These are phyloP conservation scores for Tetraselmis striata DNA, from an alignment of 139 green algal genomes.

Conservation along the genomic window DNA sequence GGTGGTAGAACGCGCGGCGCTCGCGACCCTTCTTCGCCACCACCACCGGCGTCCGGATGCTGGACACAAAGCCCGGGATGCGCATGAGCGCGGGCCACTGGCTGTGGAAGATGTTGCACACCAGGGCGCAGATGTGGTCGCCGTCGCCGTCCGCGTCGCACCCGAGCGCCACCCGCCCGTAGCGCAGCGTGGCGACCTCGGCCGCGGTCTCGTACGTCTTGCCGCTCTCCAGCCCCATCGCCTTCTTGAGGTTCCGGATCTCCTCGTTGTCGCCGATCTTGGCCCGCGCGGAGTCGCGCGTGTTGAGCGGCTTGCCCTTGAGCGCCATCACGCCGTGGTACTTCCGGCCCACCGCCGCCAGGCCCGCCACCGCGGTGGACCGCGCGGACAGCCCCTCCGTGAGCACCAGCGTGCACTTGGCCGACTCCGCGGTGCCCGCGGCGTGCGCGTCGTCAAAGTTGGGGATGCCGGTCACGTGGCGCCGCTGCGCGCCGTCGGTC, in stretches of 20 bases:
- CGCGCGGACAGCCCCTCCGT: constrained; percentile 62
- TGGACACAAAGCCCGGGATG: constrained; percentile 12
- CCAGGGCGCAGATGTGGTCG: constrained; percentile 24
- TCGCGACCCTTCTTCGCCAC: neutral
- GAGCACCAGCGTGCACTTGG: constrained; percentile 59
- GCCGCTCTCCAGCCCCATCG: constrained; percentile 52
- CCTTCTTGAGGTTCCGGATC: constrained; percentile 58
- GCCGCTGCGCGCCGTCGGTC: constrained; percentile 44
- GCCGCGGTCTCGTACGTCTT: constrained; percentile 4
- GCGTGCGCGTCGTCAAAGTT: constrained; percentile 66
- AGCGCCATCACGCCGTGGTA: constrained; percentile 57
- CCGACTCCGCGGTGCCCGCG: constrained; percentile 34
- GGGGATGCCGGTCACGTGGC: constrained; percentile 28
- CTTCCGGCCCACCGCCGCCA: constrained; percentile 49
- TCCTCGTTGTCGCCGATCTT: constrained; percentile 49
- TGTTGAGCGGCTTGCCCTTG: constrained; percentile 57
- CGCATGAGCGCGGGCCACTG: constrained; percentile 18
- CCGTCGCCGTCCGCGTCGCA: constrained; percentile 22
- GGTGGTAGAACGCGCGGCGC: constrained; percentile 15
- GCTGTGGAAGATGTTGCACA: constrained; percentile 22
- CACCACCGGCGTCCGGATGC: constrained; percentile 25
- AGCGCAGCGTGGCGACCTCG: constrained; percentile 22
- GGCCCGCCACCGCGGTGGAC: constrained; percentile 45
- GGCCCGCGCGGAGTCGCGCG: constrained; percentile 43
- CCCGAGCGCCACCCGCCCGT: constrained; percentile 16